Conservation (phyloP, 768 basidiomycete genomes). For the Leccinum longicurvipes region DNA sequence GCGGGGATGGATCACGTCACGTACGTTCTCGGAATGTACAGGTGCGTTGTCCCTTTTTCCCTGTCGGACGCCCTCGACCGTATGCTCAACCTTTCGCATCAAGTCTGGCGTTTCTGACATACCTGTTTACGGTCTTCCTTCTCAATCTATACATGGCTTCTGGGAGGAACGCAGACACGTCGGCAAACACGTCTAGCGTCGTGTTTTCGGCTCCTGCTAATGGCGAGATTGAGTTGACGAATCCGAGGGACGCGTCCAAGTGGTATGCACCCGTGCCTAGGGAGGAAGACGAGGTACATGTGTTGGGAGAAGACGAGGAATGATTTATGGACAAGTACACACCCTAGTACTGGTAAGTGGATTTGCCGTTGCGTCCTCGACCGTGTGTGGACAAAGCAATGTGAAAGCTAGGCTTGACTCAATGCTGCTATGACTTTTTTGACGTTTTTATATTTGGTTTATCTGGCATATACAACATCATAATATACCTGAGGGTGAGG, state of each 20-base stretch:
- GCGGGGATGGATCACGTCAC: constrained; percentile 89
- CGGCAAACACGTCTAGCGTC: background rate
- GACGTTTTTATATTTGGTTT: background rate
- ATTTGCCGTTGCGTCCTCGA: background rate
- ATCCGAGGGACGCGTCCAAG: constrained; percentile 38
- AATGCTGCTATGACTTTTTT: background rate
- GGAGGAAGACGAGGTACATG: constrained; percentile 36
- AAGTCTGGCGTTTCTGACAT: constrained; percentile 67
- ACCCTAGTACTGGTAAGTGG: background rate
- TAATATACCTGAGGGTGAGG: too few species aligned
- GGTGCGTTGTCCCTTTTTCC: constrained; percentile 39
- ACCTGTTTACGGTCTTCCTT: constrained; percentile 67
- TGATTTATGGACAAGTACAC: background rate
- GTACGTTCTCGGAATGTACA: constrained; percentile 81
- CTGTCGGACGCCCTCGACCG: background rate
- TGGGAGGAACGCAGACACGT: constrained; percentile 50
- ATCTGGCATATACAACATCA: too few species aligned
- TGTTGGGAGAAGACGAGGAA: constrained; percentile 53
- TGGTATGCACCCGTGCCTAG: constrained; percentile 67
- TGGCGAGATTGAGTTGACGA: constrained; percentile 43
- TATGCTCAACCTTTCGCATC: background rate
- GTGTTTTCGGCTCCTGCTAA: constrained; percentile 24
- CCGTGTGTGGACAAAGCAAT: background rate
- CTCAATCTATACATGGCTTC: constrained; percentile 65
- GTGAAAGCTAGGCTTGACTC: background rate